Evolutionary conservation across 306 rosid genomes (phyloP).

Genomic region (Fragaria iinumae): DNA sequence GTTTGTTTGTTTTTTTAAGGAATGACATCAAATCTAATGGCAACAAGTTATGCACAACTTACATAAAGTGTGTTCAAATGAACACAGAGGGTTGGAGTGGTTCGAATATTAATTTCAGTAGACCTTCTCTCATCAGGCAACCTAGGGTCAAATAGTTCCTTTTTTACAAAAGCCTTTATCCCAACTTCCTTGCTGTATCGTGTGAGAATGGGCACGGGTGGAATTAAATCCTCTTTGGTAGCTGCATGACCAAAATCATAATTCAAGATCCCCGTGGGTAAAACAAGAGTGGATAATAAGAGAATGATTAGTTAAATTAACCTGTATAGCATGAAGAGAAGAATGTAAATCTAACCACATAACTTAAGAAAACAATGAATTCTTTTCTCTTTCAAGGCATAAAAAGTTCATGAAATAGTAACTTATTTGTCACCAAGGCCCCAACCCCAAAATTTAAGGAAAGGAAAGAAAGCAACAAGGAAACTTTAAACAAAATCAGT

Average conservation of each 20-base stretch:
- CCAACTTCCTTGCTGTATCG: slow-evolving; percentile 87
- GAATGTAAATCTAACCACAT: slow-evolving; percentile 12
- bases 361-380: neutral
- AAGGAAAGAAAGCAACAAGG: neutral
- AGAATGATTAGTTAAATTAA: neutral
- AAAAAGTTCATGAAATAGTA: neutral
- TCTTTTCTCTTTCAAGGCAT: neutral
- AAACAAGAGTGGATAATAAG: neutral
- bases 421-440: neutral
- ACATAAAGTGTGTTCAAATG: slow-evolving; percentile 88
- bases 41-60: slow-evolving; percentile 44
- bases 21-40: slow-evolving; percentile 13
- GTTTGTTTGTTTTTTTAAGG: too few species aligned
- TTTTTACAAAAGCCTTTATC: slow-evolving; percentile 96
- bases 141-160: slow-evolving; percentile 87
- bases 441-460: slow-evolving; percentile 12
- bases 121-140: slow-evolving; percentile 76
- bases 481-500: neutral
- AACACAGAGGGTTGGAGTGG: slow-evolving; percentile 85
- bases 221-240: slow-evolving; percentile 84
- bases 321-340: slow-evolving; percentile 20
- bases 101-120: slow-evolving; percentile 62
- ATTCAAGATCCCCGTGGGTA: slow-evolving; percentile 12
- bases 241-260: slow-evolving; percentile 52
- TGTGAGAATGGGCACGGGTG: slow-evolving; percentile 90